Base-by-base conservation (phyloP, 208 protist genomes). In the Wallacemonas sp. region DNA sequence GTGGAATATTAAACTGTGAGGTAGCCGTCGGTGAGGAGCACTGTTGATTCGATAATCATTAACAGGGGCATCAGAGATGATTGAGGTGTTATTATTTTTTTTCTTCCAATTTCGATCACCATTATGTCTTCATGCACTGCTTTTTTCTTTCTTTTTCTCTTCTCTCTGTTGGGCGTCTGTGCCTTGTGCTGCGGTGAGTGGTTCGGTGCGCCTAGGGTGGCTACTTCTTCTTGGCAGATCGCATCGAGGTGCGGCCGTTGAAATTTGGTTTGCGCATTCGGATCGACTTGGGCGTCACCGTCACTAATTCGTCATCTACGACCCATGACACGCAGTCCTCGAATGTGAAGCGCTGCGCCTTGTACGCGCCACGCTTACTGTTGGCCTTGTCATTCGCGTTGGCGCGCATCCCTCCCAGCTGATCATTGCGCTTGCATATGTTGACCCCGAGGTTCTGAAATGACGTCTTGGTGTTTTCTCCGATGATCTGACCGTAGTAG, bases 241-340 rank as follows among this genome's bases (percentile, higher is more conserved):
- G 84, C 88, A 95, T 95, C 3, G 78, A 86, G 5, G 92, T 97
- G 70, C 94, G 95, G 0, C 92, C 92, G 56, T 84, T 94, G 66
- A 97, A 97, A 21, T 86, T 84, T 0, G 89, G 92, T 64, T 93
- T 91, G 0, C 92, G 88, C 80, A 97, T 95, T 21, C 92, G 86
- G 41, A 97, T 93, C 30, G 89, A 95, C 70, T 95, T 91, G 49
- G 92, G 92, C 21, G 92, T 97, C 22, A 97, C 92, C 19, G 92
- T 97, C 8, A 97, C 90, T 22, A 97, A 74, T 66, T 97, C 92
- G 36, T 95, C 88, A 54, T 92, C 86, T 9, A 84, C 86, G 21
- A 95, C 89, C 90, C 92, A 97, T 15, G 92, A 75, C 0, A 93
- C 75, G 46, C 87, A 94, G 59, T 97, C 92, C 68, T 97, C 92